phyloP scores from a whole-genome alignment of 2,329 filamentous ascomycete species.

The Ceratocystis harringtonii region DNA sequence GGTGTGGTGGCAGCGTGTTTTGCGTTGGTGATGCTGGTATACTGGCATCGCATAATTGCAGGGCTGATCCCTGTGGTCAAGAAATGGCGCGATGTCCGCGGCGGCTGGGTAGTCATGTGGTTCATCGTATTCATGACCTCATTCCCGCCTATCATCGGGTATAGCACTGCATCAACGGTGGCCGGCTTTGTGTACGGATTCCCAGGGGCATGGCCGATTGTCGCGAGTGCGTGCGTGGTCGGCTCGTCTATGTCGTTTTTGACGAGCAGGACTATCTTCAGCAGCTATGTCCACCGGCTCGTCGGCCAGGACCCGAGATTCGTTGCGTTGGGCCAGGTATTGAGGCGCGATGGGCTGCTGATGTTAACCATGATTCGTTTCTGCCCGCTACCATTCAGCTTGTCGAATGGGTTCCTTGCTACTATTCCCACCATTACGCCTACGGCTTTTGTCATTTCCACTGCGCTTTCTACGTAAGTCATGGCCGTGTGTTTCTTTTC shows the following conservation, averaged over 20 bases:
- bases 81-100: constrained; percentile 58
- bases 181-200: constrained; percentile 43
- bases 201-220: constrained; percentile 62
- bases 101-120: constrained; percentile 66
- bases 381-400: constrained; percentile 80
- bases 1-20: constrained; percentile 38
- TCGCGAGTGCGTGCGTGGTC: constrained; percentile 59
- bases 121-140: constrained; percentile 57
- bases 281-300: constrained; percentile 61
- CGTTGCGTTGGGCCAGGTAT: constrained; percentile 69
- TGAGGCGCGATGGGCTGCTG: constrained; percentile 80
- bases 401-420: constrained; percentile 86
- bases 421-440: constrained; percentile 82
- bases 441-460: constrained; percentile 62
- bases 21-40: constrained; percentile 55
- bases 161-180: constrained; percentile 53
- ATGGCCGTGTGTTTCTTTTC: too few relatives aligned
- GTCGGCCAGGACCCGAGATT: constrained; percentile 77
- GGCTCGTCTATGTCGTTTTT: constrained; percentile 71
- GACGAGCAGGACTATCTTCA: constrained; percentile 63
- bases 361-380: constrained; percentile 83
- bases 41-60: constrained; percentile 65
- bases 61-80: constrained; percentile 58
- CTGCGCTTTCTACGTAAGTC: constrained; percentile 50
- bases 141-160: constrained; percentile 79